Evolutionary conservation across 352 stramenopile genomes (phyloP), one percentile per base, ranked within the genome.

Genomic region (Pythium sp.): DNA sequence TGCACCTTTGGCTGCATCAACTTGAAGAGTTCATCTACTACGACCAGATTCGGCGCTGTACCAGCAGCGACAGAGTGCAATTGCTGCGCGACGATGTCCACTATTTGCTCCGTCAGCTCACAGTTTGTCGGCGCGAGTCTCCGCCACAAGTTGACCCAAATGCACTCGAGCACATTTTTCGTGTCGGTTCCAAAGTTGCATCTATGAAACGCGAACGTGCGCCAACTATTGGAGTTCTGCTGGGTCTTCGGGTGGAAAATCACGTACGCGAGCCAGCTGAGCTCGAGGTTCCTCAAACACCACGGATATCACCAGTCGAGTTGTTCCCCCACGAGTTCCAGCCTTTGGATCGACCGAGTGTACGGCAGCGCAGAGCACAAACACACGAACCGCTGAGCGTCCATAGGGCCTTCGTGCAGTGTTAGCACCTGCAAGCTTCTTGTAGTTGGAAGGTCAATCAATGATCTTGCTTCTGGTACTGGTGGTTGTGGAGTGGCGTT

Each of bases 221-320:
- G 8, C n/a, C n/a, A 55, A 24, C 47, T 55, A 7, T 41, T 26
- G 47, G 24, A 5, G 47, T 30, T 14, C 24, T 55, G 47, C 47
- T 41, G 34, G 34, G 34, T 55, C 47, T 55, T 24, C n/a, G n/a
- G 20, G 47, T 30, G 47, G 47, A 11, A 30, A 12, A 55, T 55
- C 18, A n/a, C 47, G 49, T 32, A 56, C n/a, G 49, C n/a, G 49
- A 56, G 22, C 49, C 49, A 56, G n/a, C n/a, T 56, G 49, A 32
- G 49, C n/a, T 56, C 49, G 20, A 56, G 9, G 5, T 22, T 24
- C n/a, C 1, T 30, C 49, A 26, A 30, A 55, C 12, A 9, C n/a
- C 49, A 55, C 7, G 49, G 49, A 15, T 14, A 20, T 1, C 15
- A 3, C 8, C 22, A 6, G 9, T 55, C 9, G 5, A 12, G 12